Conservation (phyloP, 371 early-diverging fungal species). For the Rhizopus arrhizus region DNA sequence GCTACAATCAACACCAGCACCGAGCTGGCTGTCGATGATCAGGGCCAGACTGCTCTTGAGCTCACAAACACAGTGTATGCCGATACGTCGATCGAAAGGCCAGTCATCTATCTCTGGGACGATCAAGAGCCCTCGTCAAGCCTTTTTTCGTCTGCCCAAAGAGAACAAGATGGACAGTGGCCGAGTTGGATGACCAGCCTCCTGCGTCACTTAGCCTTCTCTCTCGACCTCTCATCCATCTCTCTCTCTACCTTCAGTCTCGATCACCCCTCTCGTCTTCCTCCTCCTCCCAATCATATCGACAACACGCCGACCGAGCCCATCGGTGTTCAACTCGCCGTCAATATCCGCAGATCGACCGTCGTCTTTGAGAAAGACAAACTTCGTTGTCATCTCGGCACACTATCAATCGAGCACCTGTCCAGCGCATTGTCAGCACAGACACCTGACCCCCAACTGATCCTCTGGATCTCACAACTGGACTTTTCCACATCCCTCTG, state of each 20-base stretch:
- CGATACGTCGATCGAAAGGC: constrained; percentile 20
- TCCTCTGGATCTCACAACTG: constrained; percentile 22
- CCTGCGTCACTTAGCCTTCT: constrained; percentile 1
- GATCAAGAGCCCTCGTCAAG: not conserved
- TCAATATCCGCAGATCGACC: constrained; percentile 11
- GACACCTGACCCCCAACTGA: constrained; percentile 2
- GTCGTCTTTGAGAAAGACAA: constrained; percentile 11
- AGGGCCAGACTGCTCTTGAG: constrained; percentile 1
- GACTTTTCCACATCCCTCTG: not conserved
- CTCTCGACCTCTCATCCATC: constrained; percentile 19
- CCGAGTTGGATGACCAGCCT: not conserved
- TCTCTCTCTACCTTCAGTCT: not conserved
- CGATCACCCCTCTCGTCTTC: not conserved
- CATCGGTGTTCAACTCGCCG: not conserved
- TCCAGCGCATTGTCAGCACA: not conserved
- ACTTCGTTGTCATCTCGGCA: constrained; percentile 12
- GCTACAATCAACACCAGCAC: constrained; percentile 3
- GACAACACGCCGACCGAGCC: constrained; percentile 16
- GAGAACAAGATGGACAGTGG: not conserved
- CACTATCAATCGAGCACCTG: constrained; percentile 14
- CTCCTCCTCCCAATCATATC: constrained; percentile 8
- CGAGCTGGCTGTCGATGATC: constrained; percentile 1
- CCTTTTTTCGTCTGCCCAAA: not conserved
- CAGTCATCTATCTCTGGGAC: constrained; percentile 11
- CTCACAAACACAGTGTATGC: constrained; percentile 1